phyloP scores from a whole-genome alignment of 805 yeast genomes.

The Grigorovia yakushimaensis region DNA sequence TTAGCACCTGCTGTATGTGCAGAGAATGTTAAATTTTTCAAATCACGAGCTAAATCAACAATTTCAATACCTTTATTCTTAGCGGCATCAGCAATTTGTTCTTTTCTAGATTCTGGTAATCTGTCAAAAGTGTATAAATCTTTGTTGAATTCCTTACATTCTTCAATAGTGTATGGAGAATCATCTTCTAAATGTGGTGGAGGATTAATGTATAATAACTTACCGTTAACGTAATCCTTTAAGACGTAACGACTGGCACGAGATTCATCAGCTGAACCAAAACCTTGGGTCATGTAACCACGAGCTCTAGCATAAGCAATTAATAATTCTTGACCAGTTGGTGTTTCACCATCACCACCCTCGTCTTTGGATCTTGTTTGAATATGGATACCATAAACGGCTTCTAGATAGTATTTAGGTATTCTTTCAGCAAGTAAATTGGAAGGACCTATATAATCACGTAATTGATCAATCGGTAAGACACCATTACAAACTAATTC shows the following conservation, averaged over 20 bases:
- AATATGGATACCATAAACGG: conserved; percentile 86
- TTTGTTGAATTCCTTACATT: conserved; percentile 55
- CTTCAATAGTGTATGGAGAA: conserved; percentile 41
- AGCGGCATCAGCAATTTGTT: conserved; percentile 60
- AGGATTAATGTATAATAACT: conserved; percentile 72
- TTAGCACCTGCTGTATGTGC: conserved; percentile 55
- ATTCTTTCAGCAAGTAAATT: conserved; percentile 78
- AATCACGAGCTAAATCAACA: conserved; percentile 59
- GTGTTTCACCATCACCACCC: conserved; percentile 74
- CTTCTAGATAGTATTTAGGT: conserved; percentile 83
- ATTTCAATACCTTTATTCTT: conserved; percentile 44
- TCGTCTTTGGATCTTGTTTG: conserved; percentile 66
- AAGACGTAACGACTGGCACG: conserved; percentile 87
- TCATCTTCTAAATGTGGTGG: conserved; percentile 68
- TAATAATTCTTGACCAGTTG: conserved; percentile 81
- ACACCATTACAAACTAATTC: conserved; percentile 97
- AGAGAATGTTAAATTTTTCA: conserved; percentile 66
- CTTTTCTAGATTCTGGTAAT: conserved; percentile 63
- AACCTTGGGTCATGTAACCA: conserved; percentile 96
- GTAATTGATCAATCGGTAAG: conserved; percentile 92
- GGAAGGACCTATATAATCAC: conserved; percentile 86
- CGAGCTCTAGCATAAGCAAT: conserved; percentile 92
- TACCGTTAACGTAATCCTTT: conserved; percentile 93
- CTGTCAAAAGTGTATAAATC: conserved; percentile 59
- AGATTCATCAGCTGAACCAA: conserved; percentile 93